Evolutionary conservation across 2,329 filamentous ascomycete genomes (phyloP), one percentile per base, ranked within the genome.

Genomic region (Blastomyces parvus): DNA sequence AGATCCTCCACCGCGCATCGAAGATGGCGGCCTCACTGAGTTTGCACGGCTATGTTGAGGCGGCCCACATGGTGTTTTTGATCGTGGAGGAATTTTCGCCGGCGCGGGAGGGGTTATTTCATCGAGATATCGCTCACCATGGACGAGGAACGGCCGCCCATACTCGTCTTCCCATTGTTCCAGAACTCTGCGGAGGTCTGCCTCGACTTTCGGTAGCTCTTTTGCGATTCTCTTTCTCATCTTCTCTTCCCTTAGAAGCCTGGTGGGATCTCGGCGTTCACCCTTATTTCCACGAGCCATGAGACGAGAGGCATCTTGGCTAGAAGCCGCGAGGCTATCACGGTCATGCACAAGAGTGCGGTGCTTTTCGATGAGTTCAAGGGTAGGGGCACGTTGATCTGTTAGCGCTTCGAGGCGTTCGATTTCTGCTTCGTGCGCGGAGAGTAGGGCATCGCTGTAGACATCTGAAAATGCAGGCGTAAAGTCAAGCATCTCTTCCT

Each of bases 401-500:
- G 84, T 89, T 44, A 99, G 80, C 2, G 86, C 81, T 74, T 96
- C 90, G 0, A 99, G 81, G 27, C 92, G 86, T 7, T 81, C 79
- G 67, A 99, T 92, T 73, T 99, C 95, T 25, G 88, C 87, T 79
- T 99, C 94, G 71, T 99, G 95, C 0, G 94, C 92, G 67, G 96
- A 92, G 0, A 99, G 84, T 11, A 99, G 83, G 4, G 94, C 94
- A 74, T 99, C 94, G 70, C 91, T 97, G 77, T 95, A 97, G 25
- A 97, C 93, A 73, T 97, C 94, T 13, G 91, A 96, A 74, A 97
- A 97, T 52, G 92, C 94, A 0, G 95, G 94, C 0, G 92, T 94
- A 70, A 99, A 99, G 69, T 97, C 92, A 63, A 97, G 85, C 92
- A 97, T 97, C 78, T 99, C 94, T 71, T 99, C 94, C 73, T 99